Percentiles rank a stretch among this genome's conserved stretches.
These are phyloP conservation scores for Symbiodinium pilosum DNA, from an alignment of 73 alveolate genomes.

Conservation along the genomic window DNA sequence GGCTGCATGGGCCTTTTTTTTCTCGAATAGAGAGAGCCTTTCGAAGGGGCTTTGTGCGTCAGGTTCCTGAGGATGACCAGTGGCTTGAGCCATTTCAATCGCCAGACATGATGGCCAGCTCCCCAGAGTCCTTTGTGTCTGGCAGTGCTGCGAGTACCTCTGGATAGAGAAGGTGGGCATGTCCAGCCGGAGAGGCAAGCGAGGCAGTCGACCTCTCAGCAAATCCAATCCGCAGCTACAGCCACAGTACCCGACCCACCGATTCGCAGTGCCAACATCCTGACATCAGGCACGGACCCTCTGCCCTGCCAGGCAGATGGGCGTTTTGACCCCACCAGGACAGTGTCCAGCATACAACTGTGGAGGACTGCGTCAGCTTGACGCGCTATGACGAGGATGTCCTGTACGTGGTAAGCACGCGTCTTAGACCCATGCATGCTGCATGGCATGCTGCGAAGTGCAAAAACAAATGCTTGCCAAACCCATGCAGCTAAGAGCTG, in stretches of 20 bases:
- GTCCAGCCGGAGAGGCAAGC: constrained; percentile 35
- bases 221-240: too few species aligned
- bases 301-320: constrained; percentile 73
- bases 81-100: constrained; percentile 73
- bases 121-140: background rate
- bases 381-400: constrained; percentile 40
- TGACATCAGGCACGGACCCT: constrained; percentile 71
- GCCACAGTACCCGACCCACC: too few species aligned
- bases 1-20: background rate
- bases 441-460: background rate
- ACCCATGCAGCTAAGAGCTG: too few species aligned
- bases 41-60: background rate
- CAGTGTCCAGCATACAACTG: too few species aligned
- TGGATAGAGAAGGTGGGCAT: constrained; percentile 11
- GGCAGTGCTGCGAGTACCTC: too few species aligned
- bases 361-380: constrained; percentile 45
- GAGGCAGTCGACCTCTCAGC: constrained; percentile 8
- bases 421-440: background rate
- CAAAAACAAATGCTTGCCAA: background rate
- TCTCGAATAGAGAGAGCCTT: background rate
- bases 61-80: constrained; percentile 73
- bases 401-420: background rate
- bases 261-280: too few species aligned
- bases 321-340: too few species aligned
- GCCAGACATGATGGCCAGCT: background rate